Base-by-base conservation (phyloP, 352 stramenopile species). In the Phytopythium delawarense region DNA sequence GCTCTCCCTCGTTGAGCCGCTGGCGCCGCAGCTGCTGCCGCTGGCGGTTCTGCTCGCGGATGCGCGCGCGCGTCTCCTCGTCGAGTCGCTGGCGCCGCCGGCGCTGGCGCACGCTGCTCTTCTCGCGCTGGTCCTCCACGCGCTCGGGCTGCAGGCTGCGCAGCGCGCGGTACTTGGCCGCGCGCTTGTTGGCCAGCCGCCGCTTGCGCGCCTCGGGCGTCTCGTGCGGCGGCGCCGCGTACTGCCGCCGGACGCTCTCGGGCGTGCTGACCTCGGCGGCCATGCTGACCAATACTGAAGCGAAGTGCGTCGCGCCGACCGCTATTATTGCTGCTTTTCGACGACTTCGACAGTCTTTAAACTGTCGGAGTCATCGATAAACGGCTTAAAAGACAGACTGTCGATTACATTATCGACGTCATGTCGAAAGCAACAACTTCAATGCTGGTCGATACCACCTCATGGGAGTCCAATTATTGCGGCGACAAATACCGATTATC, bases 81-180 rank as follows among this genome's bases (percentile, higher is more conserved):
- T 91, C 74, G 56, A 89, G 65, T 30, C 71, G 67, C 34, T 66
- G 61, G 4, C 81, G 79, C 15, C 78, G 79, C 7, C 72, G 65
- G 28, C 77, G 79, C 58, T 90, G 81, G 9, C 75, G 65, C 13
- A 50, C 65, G 21, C 66, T 72, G 62, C 75, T 81, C 56, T 79
- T 70, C 58, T 84, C 68, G 5, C 79, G 71, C 57, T 81, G 81
- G 30, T 65, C 65, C 13, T 66, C 69, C 20, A 44, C 32, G 2
- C 65, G 53, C 21, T 57, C 57, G 0, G 48, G 56, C 18, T 30
- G 48, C 9, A 73, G 40, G 0, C 64, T 69, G 35, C 61, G 66
- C 48, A 79, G 85, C 58, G 79, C 74, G 9, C 83, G 77, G 51
- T 91, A 89, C 71, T 92, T 92, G 51, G 83, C 81, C 0, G 83